Conservation (phyloP, 202 grass and related monocot species). For the Bolboschoenoplectus hybrid region DNA sequence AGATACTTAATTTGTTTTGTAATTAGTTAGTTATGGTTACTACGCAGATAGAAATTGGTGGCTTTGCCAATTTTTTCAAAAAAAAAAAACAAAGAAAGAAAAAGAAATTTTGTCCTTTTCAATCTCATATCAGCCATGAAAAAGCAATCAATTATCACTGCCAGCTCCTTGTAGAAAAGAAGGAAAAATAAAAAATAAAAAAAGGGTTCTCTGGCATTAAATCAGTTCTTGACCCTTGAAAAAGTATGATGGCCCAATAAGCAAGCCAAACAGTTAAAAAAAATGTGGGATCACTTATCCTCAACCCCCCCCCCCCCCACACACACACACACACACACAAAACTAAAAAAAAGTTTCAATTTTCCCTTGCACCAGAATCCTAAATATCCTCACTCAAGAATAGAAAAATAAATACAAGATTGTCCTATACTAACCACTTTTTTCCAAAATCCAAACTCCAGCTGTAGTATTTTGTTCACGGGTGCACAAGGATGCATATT, state of each 20-base stretch:
- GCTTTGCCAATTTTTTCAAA: background rate
- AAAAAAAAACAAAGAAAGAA: background rate
- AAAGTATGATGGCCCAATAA: background rate
- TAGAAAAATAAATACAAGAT: conserved; percentile 3
- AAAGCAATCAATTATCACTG: background rate
- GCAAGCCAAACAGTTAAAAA: background rate
- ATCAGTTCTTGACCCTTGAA: background rate
- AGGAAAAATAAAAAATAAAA: background rate
- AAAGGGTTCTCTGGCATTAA: background rate
- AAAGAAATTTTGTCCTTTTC: background rate
- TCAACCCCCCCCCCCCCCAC: too few relatives aligned
- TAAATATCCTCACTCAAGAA: background rate
- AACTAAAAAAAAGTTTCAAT: too few relatives aligned
- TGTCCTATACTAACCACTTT: conserved; percentile 4
- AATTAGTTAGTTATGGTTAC: background rate
- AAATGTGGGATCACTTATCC: background rate
- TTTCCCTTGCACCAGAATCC: background rate
- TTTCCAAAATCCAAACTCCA: conserved; percentile 3
- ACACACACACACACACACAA: too few relatives aligned
- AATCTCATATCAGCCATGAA: background rate
- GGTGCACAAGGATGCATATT: background rate
- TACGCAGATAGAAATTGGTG: background rate
- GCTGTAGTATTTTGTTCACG: conserved; percentile 24
- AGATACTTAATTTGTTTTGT: too few relatives aligned
- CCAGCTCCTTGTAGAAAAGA: background rate